These are phyloP conservation scores for Paramyrothecium sp. DNA, from an alignment of 2,329 filamentous ascomycete genomes.

Conservation along the genomic window DNA sequence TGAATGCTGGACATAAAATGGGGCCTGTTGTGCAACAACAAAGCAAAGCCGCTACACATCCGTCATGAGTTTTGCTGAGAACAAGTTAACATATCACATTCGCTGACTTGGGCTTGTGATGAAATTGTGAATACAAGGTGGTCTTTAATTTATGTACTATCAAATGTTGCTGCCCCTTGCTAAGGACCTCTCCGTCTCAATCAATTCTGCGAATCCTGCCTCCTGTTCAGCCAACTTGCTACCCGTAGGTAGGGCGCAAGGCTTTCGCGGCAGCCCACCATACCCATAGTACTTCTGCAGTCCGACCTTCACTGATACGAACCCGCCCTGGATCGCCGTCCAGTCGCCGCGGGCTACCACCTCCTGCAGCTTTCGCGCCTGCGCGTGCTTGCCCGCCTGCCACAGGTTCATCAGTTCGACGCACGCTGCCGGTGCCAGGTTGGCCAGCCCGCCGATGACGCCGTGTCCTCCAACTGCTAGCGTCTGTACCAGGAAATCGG, in stretches of 20 bases:
- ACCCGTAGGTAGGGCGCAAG: constrained; percentile 32
- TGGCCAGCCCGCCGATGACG: constrained; percentile 69
- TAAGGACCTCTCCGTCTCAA: constrained; percentile 18
- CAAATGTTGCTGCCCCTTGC: neutral
- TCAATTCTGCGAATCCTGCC: constrained; percentile 24
- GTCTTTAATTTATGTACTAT: no score
- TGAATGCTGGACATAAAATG: no score
- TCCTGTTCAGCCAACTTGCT: constrained; percentile 20
- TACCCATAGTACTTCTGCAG: constrained; percentile 63
- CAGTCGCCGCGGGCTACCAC: constrained; percentile 67
- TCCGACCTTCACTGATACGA: constrained; percentile 67
- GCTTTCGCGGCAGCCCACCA: constrained; percentile 58
- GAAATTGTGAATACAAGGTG: no score
- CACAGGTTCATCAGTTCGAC: constrained; percentile 61
- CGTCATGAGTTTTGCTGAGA: no score
- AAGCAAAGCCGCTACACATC: no score
- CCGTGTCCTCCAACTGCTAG: constrained; percentile 69
- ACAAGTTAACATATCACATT: no score
- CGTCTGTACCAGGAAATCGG: constrained; percentile 72
- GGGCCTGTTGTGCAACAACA: no score
- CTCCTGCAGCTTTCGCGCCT: constrained; percentile 63
- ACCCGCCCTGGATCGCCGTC: constrained; percentile 66
- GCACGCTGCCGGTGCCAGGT: constrained; percentile 66
- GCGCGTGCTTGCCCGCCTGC: constrained; percentile 51
- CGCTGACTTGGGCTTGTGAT: no score